These are phyloP conservation scores for Uromyces viciae-fabae DNA, from an alignment of 1,284 basidiomycete species.

Conservation along the genomic window DNA sequence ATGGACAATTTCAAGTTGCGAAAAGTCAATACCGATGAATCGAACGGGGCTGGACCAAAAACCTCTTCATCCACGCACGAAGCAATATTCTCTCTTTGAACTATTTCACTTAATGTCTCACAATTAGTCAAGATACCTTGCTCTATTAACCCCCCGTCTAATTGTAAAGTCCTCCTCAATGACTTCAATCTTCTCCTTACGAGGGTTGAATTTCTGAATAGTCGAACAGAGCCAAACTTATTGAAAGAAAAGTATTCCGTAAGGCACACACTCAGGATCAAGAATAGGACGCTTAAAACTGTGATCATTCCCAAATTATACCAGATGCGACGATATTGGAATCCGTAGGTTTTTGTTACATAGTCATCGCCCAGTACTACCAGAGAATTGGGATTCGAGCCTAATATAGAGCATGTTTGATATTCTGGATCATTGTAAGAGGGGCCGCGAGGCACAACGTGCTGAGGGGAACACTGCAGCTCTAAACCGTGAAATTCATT, in stretches of 20 bases:
- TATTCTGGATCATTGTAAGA: constrained; percentile 27
- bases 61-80: background rate
- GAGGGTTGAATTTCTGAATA: constrained; percentile 24
- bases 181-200: constrained; percentile 3
- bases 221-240: constrained; percentile 26
- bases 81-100: background rate
- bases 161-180: background rate
- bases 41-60: constrained; percentile 12
- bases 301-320: constrained; percentile 26
- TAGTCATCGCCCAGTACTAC: constrained; percentile 41
- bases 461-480: constrained; percentile 48
- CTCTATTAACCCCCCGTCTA: background rate
- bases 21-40: constrained; percentile 37
- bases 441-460: constrained; percentile 49
- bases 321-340: constrained; percentile 23
- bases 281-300: background rate
- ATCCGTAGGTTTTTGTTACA: constrained; percentile 17
- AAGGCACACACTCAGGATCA: constrained; percentile 16
- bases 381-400: constrained; percentile 20
- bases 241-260: constrained; percentile 20
- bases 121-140: constrained; percentile 1
- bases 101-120: constrained; percentile 3
- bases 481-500: constrained; percentile 47
- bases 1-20: constrained; percentile 25
- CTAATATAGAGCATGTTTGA: constrained; percentile 46